These are phyloP conservation scores for Ophiostoma fasciatum DNA, from an alignment of 2,329 filamentous ascomycete species.

Conservation along the genomic window DNA sequence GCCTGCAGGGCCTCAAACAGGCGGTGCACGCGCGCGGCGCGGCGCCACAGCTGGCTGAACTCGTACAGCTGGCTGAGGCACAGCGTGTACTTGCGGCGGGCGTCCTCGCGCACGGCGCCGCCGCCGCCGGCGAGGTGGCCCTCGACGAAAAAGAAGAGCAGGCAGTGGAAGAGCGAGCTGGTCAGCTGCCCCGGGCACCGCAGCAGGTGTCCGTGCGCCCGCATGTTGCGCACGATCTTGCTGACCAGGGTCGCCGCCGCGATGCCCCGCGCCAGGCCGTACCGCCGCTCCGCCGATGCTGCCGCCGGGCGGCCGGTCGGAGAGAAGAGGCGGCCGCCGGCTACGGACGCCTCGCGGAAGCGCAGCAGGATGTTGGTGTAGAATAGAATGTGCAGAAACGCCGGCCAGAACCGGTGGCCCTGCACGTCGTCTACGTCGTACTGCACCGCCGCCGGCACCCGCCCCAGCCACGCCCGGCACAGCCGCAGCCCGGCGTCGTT, in stretches of 20 bases:
- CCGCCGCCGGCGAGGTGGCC: slow-evolving; percentile 1
- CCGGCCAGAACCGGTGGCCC: slow-evolving; percentile 7
- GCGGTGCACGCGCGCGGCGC: slow-evolving; percentile 8
- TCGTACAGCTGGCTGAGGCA: slow-evolving; percentile 10
- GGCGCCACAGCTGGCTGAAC: slow-evolving; percentile 10
- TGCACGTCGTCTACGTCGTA: slow-evolving; percentile 7
- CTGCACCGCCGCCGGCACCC: slow-evolving; percentile 1
- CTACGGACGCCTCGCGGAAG: slow-evolving; percentile 8
- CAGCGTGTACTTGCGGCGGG: slow-evolving; percentile 8
- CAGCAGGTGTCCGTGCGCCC: slow-evolving; percentile 7
- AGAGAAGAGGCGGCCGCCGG: no score
- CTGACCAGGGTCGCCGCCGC: slow-evolving; percentile 10
- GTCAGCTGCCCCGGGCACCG: slow-evolving; percentile 10
- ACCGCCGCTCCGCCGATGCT: slow-evolving; percentile 3
- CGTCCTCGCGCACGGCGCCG: slow-evolving; percentile 5
- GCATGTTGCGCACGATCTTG: slow-evolving; percentile 9
- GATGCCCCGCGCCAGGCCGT: slow-evolving; percentile 7
- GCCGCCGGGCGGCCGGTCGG: background rate
- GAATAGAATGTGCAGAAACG: slow-evolving; percentile 6
- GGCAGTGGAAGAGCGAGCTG: slow-evolving; percentile 8
- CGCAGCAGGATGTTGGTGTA: slow-evolving; percentile 10
- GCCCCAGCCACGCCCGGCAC: slow-evolving; percentile 1
- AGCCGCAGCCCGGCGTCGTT: slow-evolving; percentile 4
- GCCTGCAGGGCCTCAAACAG: slow-evolving; percentile 8
- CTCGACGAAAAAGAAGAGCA: slow-evolving; percentile 9